Percentiles rank a stretch among this genome's conserved stretches.
Evolutionary conservation across 2,329 filamentous ascomycete genomes (phyloP).

Genomic region (Hirsutella minnesotensis): DNA sequence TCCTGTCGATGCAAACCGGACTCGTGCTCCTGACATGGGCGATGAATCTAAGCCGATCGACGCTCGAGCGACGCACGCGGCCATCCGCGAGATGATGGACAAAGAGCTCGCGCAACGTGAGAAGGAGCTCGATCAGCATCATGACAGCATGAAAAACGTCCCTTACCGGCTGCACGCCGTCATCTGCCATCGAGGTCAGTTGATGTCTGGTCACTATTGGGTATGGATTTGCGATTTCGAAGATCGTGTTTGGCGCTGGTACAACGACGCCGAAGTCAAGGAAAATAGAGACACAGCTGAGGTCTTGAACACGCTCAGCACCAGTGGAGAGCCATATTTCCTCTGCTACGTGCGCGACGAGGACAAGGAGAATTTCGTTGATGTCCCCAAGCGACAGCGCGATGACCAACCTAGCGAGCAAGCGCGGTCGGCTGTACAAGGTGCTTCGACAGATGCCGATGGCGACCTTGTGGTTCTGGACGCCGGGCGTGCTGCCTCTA

Average conservation of each 20-base stretch:
- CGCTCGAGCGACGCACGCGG: slow-evolving; percentile 12
- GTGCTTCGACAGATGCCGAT: slow-evolving; percentile 10
- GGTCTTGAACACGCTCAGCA: slow-evolving; percentile 57
- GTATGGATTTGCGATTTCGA: slow-evolving; percentile 91
- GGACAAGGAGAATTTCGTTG: slow-evolving; percentile 41
- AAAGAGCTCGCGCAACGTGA: slow-evolving; percentile 24
- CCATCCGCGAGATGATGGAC: slow-evolving; percentile 31
- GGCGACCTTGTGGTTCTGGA: slow-evolving; percentile 11
- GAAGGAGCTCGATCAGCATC: slow-evolving; percentile 13
- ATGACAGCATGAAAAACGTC: slow-evolving; percentile 45
- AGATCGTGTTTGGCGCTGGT: slow-evolving; percentile 74
- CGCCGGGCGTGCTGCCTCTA: background rate
- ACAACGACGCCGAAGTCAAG: slow-evolving; percentile 79
- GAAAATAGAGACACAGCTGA: slow-evolving; percentile 52
- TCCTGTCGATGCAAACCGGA: slow-evolving; percentile 3
- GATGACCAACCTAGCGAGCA: slow-evolving; percentile 4
- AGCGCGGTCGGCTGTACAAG: background rate
- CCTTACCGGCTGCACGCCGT: slow-evolving; percentile 82
- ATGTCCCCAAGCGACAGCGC: slow-evolving; percentile 28
- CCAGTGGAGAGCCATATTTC: slow-evolving; percentile 67
- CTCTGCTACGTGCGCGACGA: slow-evolving; percentile 70
- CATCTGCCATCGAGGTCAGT: slow-evolving; percentile 74
- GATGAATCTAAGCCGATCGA: slow-evolving; percentile 8
- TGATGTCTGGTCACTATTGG: slow-evolving; percentile 82
- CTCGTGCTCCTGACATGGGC: background rate